Conservation (phyloP, 495 filamentous ascomycete genomes). For the Aspergillus mulundensis region DNA sequence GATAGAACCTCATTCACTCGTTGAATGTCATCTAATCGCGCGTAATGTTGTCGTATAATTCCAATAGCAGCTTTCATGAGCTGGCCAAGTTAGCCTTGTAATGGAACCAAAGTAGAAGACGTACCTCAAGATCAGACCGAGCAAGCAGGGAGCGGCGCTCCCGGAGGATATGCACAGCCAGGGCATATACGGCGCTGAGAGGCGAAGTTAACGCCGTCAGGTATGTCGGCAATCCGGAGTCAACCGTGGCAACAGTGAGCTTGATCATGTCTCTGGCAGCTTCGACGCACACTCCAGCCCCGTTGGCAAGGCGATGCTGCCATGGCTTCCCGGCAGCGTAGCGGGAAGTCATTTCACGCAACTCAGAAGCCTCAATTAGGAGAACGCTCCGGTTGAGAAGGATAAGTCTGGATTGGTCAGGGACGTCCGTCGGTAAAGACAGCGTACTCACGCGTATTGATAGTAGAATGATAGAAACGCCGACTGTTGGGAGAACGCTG, state of each 20-base stretch:
- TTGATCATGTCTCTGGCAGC: constrained; percentile 3
- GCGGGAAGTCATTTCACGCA: background rate
- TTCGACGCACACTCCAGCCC: background rate
- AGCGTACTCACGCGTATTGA: background rate
- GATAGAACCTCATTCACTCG: background rate
- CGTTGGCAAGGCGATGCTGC: constrained; percentile 1
- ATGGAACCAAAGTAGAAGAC: background rate
- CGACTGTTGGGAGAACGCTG: background rate
- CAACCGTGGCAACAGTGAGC: background rate
- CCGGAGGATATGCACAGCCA: background rate
- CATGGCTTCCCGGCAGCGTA: background rate
- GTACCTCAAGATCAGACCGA: constrained; percentile 6
- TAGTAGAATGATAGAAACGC: constrained; percentile 4
- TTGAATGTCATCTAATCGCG: background rate
- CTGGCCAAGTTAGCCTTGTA: background rate
- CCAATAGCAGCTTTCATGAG: constrained; percentile 2
- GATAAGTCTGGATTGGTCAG: background rate
- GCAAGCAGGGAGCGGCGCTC: background rate
- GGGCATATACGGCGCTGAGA: background rate
- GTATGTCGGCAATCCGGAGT: background rate
- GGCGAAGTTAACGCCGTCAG: background rate
- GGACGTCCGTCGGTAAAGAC: background rate
- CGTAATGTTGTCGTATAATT: background rate
- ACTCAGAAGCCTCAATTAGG: background rate
- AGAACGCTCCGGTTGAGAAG: constrained; percentile 2